Evolutionary conservation across 2,329 filamentous ascomycete genomes (phyloP).

Genomic region (Hansfordia pulvinata): DNA sequence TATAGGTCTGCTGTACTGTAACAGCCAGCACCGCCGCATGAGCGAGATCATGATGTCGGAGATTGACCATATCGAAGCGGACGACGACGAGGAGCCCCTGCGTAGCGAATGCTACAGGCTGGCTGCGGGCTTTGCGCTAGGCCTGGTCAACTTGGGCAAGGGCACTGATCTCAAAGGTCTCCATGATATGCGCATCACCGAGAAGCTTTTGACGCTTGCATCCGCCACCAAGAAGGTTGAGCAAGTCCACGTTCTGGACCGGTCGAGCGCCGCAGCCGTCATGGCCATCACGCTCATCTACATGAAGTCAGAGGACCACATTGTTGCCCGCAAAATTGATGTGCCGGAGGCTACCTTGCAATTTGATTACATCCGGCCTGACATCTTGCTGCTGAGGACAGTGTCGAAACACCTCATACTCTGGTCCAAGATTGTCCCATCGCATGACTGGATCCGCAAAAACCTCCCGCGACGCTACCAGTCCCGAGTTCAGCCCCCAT

Average conservation of each 20-base stretch:
- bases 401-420: constrained; percentile 84
- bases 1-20: constrained; percentile 85
- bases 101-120: constrained; percentile 94
- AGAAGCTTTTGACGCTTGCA: constrained; percentile 73
- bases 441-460: constrained; percentile 58
- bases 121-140: constrained; percentile 84
- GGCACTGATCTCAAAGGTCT: constrained; percentile 78
- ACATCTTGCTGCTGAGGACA: constrained; percentile 81
- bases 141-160: constrained; percentile 88
- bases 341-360: constrained; percentile 81
- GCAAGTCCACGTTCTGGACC: constrained; percentile 82
- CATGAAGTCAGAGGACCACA: constrained; percentile 87
- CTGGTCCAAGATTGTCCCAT: constrained; percentile 72
- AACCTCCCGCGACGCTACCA: constrained; percentile 63
- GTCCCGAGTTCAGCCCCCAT: constrained; percentile 41
- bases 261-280: constrained; percentile 85
- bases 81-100: constrained; percentile 73
- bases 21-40: constrained; percentile 95
- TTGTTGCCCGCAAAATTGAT: constrained; percentile 82
- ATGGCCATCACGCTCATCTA: constrained; percentile 85
- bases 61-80: constrained; percentile 70
- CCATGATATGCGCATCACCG: constrained; percentile 86
- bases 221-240: constrained; percentile 85
- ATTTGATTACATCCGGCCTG: constrained; percentile 90
- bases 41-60: constrained; percentile 98